Conservation (phyloP, 139 green algal genomes). For the Volvox reticuliferus region DNA sequence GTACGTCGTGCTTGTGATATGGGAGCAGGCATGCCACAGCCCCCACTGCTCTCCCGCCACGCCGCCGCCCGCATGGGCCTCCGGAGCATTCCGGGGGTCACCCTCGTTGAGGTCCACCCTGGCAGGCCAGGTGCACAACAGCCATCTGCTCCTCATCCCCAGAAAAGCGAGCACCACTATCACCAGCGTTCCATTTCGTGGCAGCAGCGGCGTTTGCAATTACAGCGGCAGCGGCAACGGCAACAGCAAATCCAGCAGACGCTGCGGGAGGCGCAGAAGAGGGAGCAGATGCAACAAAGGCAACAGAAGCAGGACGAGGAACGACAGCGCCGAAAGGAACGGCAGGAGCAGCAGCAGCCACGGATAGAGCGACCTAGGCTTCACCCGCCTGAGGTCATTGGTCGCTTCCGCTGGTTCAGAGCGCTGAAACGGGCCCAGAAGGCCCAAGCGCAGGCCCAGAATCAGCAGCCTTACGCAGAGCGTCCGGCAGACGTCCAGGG, state of each 20-base stretch:
- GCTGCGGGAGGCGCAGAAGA: not conserved
- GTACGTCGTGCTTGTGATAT: too few species aligned
- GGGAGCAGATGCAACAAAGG: not conserved
- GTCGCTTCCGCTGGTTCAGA: not conserved
- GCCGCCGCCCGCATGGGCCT: slow-evolving; percentile 15
- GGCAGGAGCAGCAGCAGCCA: not conserved
- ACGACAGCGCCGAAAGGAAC: not conserved
- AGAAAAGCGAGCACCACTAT: too few species aligned
- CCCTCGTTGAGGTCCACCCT: slow-evolving; percentile 11
- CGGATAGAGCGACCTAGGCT: not conserved
- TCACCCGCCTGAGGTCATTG: not conserved
- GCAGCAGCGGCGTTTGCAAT: not conserved
- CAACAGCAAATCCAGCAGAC: not conserved
- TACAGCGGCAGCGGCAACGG: not conserved
- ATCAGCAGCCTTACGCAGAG: not conserved
- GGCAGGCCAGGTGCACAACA: not conserved
- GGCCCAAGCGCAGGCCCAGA: not conserved
- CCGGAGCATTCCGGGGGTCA: not conserved
- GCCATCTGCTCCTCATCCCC: not conserved
- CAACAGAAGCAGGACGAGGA: not conserved
- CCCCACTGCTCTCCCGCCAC: not conserved
- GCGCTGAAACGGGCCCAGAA: not conserved
- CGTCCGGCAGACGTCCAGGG: too few species aligned
- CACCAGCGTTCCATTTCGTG: not conserved
- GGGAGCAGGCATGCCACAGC: slow-evolving; percentile 18